Evolutionary conservation across 2,329 filamentous ascomycete species (phyloP), one percentile per base, ranked within the genome.

Genomic region (Aspergillus luchuensis): DNA sequence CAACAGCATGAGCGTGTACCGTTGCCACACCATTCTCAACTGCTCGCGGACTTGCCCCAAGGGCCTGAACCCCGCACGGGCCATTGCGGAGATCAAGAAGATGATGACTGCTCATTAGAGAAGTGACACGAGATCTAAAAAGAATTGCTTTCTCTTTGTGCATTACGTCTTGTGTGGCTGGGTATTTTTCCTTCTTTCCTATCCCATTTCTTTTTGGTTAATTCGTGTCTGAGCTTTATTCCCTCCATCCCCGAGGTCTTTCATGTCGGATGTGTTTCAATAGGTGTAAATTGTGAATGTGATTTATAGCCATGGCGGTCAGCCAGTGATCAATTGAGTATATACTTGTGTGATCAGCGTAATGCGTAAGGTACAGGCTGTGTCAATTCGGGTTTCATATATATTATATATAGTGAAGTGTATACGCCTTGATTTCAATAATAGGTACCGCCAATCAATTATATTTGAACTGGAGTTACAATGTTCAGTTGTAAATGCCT

Each of bases 71-170:
- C 95, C 95, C 19, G 95, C 91, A 67, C 85, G 91, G 76, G 95
- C 95, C 17, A 96, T 99, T 81, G 93, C 93, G 56, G 91, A 97
- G 85, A 97, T 97, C 79, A 98, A 98, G 91, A 97, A 97, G 90
- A 87, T 89, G 82, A 90, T 98, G 91, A 87, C 93, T 59, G 60
- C 71, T 60, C 59, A 67, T 50, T 72, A 72, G 65, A 68, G 36
- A 36, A 21, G 25, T 21, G 48, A 59, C 52, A 52, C 47, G 51
- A 45, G 51, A 60, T 21, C 57, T 59, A 57, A 63, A 61, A 59
- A 52, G 56, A 50, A 52, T 56, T 61, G 59, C 57, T 60, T 51
- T 59, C 55, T 58, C 63, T 63, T 56, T 56, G 33, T 56, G 48
- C 41, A 53, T 47, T 58, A 59, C 54, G 43, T 48, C 55, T 60